These are phyloP conservation scores for Rhynchospora tenuis DNA, from an alignment of 176 grass and related monocot genomes.

Conservation along the genomic window DNA sequence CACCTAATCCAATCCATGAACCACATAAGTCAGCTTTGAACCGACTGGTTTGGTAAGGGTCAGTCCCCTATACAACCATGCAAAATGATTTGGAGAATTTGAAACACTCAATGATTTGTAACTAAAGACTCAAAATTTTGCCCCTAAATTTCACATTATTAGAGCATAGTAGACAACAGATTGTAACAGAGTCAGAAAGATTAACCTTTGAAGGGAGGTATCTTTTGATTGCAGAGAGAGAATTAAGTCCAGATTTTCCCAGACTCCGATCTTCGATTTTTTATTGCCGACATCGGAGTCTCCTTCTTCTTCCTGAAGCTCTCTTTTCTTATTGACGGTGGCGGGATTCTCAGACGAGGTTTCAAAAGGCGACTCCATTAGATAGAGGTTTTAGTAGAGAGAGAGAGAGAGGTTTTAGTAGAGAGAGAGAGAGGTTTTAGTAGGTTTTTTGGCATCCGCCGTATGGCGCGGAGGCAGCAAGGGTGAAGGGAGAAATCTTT, in stretches of 20 bases:
- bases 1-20: not conserved
- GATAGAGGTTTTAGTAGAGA: not conserved
- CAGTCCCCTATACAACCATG: not conserved
- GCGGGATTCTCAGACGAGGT: not conserved
- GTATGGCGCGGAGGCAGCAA: not conserved
- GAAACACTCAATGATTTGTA: not conserved
- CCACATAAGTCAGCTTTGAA: not conserved
- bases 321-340: not conserved
- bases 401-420: not conserved
- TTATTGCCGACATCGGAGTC: not conserved
- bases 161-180: not conserved
- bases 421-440: slow-evolving; percentile 1
- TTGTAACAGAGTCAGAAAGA: not conserved
- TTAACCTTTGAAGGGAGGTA: slow-evolving; percentile 54
- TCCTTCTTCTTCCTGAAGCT: not conserved
- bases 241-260: slow-evolving; percentile 67
- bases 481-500: not conserved
- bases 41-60: not conserved
- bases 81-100: not conserved
- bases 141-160: not conserved
- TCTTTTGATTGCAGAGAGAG: slow-evolving; percentile 81
- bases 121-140: not conserved
- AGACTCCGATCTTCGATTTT: slow-evolving; percentile 18
- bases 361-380: not conserved
- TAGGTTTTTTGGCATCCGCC: slow-evolving; percentile 13